Evolutionary conservation across 352 stramenopile genomes (phyloP), one percentile per base, ranked within the genome.

Genomic region (Hyaloperonospora brassicae): DNA sequence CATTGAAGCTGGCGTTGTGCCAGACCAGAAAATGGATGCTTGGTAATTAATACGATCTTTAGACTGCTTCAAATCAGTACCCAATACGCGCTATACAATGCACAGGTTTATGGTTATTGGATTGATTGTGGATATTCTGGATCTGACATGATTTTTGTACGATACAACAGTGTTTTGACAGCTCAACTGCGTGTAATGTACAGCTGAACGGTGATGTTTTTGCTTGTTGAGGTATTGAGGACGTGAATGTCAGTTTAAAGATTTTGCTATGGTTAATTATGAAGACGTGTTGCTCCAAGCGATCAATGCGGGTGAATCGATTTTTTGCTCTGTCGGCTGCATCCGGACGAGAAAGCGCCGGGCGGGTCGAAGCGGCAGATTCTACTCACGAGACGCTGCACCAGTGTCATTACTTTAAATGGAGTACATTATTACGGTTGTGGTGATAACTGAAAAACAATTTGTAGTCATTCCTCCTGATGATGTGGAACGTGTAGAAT

Each of bases 381-480:
- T 14, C 72, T 96, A n/a, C n/a, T 2, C 93, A 88, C 44, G 84
- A 94, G 49, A 92, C 90, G 10, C 79, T 83, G 35, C 89, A 95
- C 61, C 94, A 97, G 59, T 87, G 80, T 27, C 95, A 98, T 58
- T 98, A 97, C 68, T 98, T 98, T 68, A 97, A 98, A 66, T 98
- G 95, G 60, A 93, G n/a, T 93, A 0, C 97, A 92, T 53, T 93
- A 98, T 55, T 67, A 98, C 10, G 94, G 87, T 8, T 75, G 73
- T 55, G 62, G 56, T 9, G 73, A 89, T 35, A 96, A 88, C 42
- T 87, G 89, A 25, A 93, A 98, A 66, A 66, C 83, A 66, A 80
- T 90, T 38, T n/a, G 76, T 62, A 22, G 2, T 47, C 21, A 13
- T 45, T 50, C 10, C 13, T 12, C 25, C n/a, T n/a, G n/a, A n/a